Evolutionary conservation across 179 eudicot genomes (phyloP), one percentile per base, ranked within the genome.

Genomic region (Sideroxylon spinosum): DNA sequence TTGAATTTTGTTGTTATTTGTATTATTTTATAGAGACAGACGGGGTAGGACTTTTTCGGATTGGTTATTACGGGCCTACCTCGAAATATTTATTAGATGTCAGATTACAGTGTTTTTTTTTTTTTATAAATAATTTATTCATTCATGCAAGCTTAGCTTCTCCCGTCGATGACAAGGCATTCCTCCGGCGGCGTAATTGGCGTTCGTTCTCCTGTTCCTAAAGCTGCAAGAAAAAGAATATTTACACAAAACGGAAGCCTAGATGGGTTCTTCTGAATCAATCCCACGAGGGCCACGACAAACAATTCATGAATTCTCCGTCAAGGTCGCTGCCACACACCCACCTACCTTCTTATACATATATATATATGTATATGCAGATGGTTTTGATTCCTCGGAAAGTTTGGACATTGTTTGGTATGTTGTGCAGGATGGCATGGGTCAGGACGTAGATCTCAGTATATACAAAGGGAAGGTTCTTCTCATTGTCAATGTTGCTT

Each of bases 401-500:
- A 53, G 9, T 29, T 10, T 46, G 52, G 74, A 16, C 29, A 77
- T 74, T 11, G 68, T 63, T 74, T n/a, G 75, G 55, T 61, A 59
- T 52, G 20, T 19, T 62, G 68, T 66, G 82, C 88, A 92, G 97
- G 88, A 91, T 86, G 49, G 81, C 83, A 89, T 70, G 72, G 92
- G 91, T 3, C 82, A 82, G 53, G 93, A 89, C 59, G 94, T 89
- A 84, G 92, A 89, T 81, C 86, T 92, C 16, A 89, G 88, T 52
- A 77, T 82, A 37, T 92, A 90, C 83, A 88, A 86, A 76, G 97
- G 97, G 72, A 92, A 90, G 74, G 93, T 91, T 29, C 86, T 91
- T 55, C 93, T 93, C 14, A 85, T 93, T 74, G 97, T 93, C 80
- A 93, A 93, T 82, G 98, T 93, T 80, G 98, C 98, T 83, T 93